Base-by-base conservation (phyloP, 192 early-diverging fungal genomes). In the Phlyctochytrium planicorne region DNA sequence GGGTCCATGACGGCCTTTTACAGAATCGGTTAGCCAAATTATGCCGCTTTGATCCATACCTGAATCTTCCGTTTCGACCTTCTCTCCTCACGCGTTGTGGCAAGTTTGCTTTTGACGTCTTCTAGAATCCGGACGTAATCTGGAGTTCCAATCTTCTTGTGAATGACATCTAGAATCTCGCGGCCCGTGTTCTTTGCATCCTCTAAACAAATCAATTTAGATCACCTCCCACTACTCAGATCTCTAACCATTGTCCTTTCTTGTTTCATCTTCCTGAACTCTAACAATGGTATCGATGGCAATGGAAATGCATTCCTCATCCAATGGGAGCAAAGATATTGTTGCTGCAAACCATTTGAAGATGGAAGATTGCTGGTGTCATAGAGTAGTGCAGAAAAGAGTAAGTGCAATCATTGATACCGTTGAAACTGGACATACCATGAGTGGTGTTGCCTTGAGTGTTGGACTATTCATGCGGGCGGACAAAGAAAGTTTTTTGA, bases 311-410 rank as follows among this genome's bases (percentile, higher is more conserved):
- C 89, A 0, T 88, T 74, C 65, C 81, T 73, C 30, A 96, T 62
- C 60, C 12, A 83, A 37, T 1, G 83, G 80, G 12, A 96, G 77
- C n/a, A 85, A 77, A 17, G 83, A 83, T 30, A 83, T 75, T 72
- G 96, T 87, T 10, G 94, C 94, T 31, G 94, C 96, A 80, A 93
- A 94, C 86, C 88, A 94, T 68, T 94, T 88, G 81, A 94, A 98
- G n/a, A 93, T 83, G 56, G 81, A 89, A 29, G 81, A 84, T 53
- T 93, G 82, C 87, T 94, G 75, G 57, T 69, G 53, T 0, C 62
- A 27, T 6, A 67, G 63, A 4, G 70, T n/a, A n/a, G n/a, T n/a
- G n/a, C n/a, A 69, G 52, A 78, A 78, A 30, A 78, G 73, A 1
- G 24, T n/a, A 30, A 24, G 27, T 23, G 69, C 61, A n/a, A 36